phyloP scores from a whole-genome alignment of 2,329 filamentous ascomycete genomes.

The Cryphonectria radicalis region DNA sequence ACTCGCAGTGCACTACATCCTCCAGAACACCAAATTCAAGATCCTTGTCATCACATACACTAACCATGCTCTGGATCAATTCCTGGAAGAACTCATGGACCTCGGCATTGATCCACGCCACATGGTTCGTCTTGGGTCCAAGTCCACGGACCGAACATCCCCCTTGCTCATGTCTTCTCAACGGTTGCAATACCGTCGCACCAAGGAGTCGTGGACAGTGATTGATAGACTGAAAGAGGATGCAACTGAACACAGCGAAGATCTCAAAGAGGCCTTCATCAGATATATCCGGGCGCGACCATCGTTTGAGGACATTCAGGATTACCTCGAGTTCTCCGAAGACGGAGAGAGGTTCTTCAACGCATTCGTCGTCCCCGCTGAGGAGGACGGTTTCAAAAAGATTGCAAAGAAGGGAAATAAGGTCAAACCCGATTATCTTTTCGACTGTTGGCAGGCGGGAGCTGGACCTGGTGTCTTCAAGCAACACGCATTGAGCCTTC shows the following conservation, averaged over 20 bases:
- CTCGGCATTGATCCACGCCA: constrained; percentile 53
- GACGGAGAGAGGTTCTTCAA: constrained; percentile 56
- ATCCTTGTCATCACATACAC: constrained; percentile 72
- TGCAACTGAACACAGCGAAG: constrained; percentile 35
- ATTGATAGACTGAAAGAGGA: constrained; percentile 48
- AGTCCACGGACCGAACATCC: constrained; percentile 55
- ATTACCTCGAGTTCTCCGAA: constrained; percentile 56
- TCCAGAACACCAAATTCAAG: constrained; percentile 50
- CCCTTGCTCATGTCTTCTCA: constrained; percentile 52
- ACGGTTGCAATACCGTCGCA: constrained; percentile 38
- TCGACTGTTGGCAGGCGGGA: constrained; percentile 56
- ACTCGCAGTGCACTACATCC: constrained; percentile 60
- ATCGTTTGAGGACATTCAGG: constrained; percentile 40
- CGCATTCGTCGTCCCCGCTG: constrained; percentile 57
- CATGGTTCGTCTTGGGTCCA: constrained; percentile 69
- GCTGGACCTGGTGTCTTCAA: constrained; percentile 49
- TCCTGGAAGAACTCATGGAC: constrained; percentile 65
- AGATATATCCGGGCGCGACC: constrained; percentile 27
- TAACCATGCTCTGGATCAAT: constrained; percentile 69
- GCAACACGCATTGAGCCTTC: constrained; percentile 35
- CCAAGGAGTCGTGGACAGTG: constrained; percentile 41
- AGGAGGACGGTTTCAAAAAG: constrained; percentile 48
- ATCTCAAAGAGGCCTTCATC: constrained; percentile 30
- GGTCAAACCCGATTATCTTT: constrained; percentile 54
- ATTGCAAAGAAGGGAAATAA: constrained; percentile 52